Conservation (phyloP, 2,329 filamentous ascomycete genomes). For the Fusarium transvaalense region DNA sequence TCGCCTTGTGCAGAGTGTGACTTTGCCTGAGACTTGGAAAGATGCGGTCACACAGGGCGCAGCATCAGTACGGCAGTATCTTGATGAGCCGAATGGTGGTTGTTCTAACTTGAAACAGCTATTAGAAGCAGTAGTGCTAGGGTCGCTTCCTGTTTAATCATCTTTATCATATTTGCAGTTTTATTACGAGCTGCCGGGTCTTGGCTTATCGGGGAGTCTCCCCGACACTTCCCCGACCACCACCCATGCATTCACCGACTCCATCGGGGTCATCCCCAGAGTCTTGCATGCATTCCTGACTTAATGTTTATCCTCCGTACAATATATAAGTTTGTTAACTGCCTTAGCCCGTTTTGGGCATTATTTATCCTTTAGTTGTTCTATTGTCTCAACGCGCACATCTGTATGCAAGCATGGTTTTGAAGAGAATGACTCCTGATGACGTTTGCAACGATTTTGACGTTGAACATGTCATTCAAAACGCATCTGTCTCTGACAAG, state of each 20-base stretch:
- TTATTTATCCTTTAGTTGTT: background rate
- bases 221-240: background rate
- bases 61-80: no score
- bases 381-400: background rate
- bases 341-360: background rate
- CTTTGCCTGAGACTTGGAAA: no score
- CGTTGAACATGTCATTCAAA: constrained; percentile 11
- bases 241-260: background rate
- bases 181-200: no score
- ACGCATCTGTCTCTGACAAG: constrained; percentile 16
- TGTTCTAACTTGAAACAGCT: no score
- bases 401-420: background rate
- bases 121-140: no score
- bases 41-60: no score
- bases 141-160: no score
- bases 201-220: background rate
- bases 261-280: background rate
- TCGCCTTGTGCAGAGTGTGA: no score
- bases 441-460: background rate
- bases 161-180: no score
- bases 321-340: background rate
- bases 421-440: background rate
- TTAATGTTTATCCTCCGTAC: background rate
- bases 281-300: background rate
- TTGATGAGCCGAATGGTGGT: no score